Evolutionary conservation across 495 filamentous ascomycete species (phyloP).

Genomic region (Penicillium nucicola): DNA sequence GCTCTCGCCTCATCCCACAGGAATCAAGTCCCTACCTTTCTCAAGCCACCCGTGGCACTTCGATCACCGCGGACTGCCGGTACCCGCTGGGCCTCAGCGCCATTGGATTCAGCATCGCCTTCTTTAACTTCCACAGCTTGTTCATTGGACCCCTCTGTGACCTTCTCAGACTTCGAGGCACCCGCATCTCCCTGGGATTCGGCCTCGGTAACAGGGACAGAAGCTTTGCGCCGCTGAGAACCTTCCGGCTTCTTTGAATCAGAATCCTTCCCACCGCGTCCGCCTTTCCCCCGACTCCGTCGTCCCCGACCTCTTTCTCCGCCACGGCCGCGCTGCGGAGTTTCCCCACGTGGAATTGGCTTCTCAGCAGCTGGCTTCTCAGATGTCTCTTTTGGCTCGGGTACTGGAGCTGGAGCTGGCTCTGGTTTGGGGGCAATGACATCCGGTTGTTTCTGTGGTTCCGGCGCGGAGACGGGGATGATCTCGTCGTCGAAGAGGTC

Average conservation of each 20-base stretch:
- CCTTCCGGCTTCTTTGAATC: constrained; percentile 27
- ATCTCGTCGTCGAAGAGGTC: constrained; percentile 74
- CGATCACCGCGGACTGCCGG: constrained; percentile 66
- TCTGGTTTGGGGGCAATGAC: constrained; percentile 12
- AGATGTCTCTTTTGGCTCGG: constrained; percentile 2
- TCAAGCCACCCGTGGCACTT: constrained; percentile 62
- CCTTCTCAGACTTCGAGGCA: constrained; percentile 16
- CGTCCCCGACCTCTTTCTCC: constrained; percentile 35
- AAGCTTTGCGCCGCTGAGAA: constrained; percentile 17
- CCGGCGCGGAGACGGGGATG: constrained; percentile 50
- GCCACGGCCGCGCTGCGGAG: constrained; percentile 32
- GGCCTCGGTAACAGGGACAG: constrained; percentile 14
- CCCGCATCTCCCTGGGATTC: constrained; percentile 6
- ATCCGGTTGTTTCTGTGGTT: constrained; percentile 29
- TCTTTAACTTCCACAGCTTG: constrained; percentile 16
- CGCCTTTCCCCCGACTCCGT: constrained; percentile 33
- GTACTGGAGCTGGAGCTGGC: constrained; percentile 6
- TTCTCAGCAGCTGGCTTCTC: constrained; percentile 15
- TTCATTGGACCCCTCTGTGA: constrained; percentile 19
- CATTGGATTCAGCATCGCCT: constrained; percentile 17
- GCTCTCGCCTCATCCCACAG: neutral
- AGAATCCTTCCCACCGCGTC: constrained; percentile 27
- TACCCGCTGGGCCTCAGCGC: constrained; percentile 31
- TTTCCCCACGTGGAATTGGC: constrained; percentile 17
- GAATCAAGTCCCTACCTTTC: constrained; percentile 32